These are phyloP conservation scores for Calocybe gangraenosa DNA, from an alignment of 768 basidiomycete species.

Conservation along the genomic window DNA sequence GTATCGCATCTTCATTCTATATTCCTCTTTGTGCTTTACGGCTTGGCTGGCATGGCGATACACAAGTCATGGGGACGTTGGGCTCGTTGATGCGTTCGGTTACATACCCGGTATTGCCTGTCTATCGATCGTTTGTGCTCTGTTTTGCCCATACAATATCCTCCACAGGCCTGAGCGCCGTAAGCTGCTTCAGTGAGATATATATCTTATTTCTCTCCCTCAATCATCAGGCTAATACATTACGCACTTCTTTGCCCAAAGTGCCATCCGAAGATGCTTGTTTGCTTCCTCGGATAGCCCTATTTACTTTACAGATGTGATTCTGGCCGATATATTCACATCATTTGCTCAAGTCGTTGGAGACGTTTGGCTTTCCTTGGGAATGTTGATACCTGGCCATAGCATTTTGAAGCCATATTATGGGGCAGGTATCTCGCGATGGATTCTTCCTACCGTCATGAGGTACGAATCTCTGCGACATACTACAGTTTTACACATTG, in stretches of 20 bases:
- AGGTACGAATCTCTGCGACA: conserved; percentile 51
- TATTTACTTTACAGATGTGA: conserved; percentile 85
- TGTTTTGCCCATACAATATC: conserved; percentile 67
- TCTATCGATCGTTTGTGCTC: conserved; percentile 48
- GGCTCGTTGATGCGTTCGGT: conserved; percentile 69
- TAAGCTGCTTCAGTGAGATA: conserved; percentile 71
- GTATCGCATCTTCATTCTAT: conserved; percentile 65
- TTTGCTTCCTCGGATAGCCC: conserved; percentile 56
- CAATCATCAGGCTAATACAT: conserved; percentile 2
- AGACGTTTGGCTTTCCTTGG: conserved; percentile 85
- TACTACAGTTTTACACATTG: background rate
- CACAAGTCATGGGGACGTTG: conserved; percentile 51
- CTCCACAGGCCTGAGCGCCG: conserved; percentile 69
- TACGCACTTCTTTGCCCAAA: conserved; percentile 24
- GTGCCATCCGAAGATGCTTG: conserved; percentile 72
- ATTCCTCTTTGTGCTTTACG: conserved; percentile 53
- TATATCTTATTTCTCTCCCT: conserved; percentile 3
- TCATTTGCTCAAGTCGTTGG: conserved; percentile 97
- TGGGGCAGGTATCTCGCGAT: conserved; percentile 60
- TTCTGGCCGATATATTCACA: conserved; percentile 93
- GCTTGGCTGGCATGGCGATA: conserved; percentile 71
- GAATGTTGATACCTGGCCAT: conserved; percentile 84
- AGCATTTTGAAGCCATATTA: conserved; percentile 63
- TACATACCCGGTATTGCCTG: conserved; percentile 70
- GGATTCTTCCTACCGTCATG: conserved; percentile 82